Conservation (phyloP, 1,284 basidiomycete genomes). For the Xerocomus nothofagi region DNA sequence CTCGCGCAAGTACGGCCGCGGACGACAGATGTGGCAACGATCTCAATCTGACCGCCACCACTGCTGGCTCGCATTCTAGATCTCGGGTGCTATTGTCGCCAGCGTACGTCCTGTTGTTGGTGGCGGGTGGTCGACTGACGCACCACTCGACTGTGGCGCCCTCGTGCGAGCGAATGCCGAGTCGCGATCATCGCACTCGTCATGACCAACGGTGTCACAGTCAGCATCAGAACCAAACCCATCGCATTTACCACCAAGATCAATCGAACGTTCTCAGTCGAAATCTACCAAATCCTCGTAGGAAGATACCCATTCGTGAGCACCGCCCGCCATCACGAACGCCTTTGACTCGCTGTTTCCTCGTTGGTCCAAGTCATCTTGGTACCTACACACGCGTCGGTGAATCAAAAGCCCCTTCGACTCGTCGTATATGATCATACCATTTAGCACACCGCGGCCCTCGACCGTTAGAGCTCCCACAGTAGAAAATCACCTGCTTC, state of each 20-base stretch:
- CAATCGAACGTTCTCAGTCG: slow-evolving; percentile 24
- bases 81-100: slow-evolving; percentile 14
- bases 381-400: slow-evolving; percentile 27
- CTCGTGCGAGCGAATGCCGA: neutral
- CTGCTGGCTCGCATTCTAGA: neutral
- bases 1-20: slow-evolving; percentile 2
- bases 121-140: neutral
- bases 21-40: slow-evolving; percentile 5
- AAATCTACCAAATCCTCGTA: slow-evolving; percentile 24
- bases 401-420: neutral
- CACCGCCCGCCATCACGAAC: slow-evolving; percentile 28
- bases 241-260: too few species aligned
- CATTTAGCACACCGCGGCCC: slow-evolving; percentile 33
- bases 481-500: slow-evolving; percentile 34
- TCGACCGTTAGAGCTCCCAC: slow-evolving; percentile 30
- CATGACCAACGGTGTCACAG: neutral
- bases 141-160: neutral
- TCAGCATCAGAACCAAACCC: too few species aligned
- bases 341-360: slow-evolving; percentile 24
- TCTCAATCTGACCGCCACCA: neutral
- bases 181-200: slow-evolving; percentile 6
- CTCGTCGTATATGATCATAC: slow-evolving; percentile 12
- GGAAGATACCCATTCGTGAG: slow-evolving; percentile 22
- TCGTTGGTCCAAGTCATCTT: slow-evolving; percentile 31
- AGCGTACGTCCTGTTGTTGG: slow-evolving; percentile 3